phyloP scores from a whole-genome alignment of 2,329 filamentous ascomycete genomes.

The Amesomyces nigricolor region DNA sequence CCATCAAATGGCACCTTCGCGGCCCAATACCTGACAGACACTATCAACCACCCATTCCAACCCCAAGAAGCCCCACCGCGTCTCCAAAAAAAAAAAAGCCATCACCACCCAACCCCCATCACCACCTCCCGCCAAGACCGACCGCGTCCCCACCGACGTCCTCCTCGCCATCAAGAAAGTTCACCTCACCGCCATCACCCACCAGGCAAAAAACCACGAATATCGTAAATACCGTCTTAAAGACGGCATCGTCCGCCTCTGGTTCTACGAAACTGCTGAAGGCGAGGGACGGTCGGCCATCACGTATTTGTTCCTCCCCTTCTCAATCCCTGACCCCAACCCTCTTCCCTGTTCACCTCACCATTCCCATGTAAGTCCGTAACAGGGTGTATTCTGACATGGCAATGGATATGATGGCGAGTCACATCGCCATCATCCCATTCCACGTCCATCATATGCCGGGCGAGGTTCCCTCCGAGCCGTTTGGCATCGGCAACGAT shows the following conservation, averaged over 20 bases:
- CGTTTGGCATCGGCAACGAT: conserved; percentile 27
- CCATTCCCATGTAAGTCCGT: too few species aligned
- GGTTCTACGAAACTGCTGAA: conserved; percentile 14
- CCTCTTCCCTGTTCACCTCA: too few species aligned
- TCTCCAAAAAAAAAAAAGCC: neutral
- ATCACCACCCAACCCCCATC: too few species aligned
- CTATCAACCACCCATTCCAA: too few species aligned
- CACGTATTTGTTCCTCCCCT: conserved; percentile 10
- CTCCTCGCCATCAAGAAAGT: conserved; percentile 23
- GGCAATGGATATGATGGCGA: too few species aligned
- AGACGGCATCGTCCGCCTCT: conserved; percentile 9
- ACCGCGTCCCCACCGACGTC: conserved; percentile 19
- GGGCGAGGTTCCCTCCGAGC: conserved; percentile 18
- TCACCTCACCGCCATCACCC: conserved; percentile 22
- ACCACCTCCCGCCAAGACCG: too few species aligned
- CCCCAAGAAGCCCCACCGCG: too few species aligned
- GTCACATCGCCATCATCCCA: conserved; percentile 15
- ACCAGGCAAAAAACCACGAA: conserved; percentile 16
- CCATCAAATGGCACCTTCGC: too few species aligned
- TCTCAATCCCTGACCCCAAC: too few species aligned
- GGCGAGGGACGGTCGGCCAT: conserved; percentile 4
- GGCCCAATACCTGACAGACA: too few species aligned
- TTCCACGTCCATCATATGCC: conserved; percentile 14
- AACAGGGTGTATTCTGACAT: too few species aligned
- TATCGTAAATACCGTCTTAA: conserved; percentile 18